A percentile compares a stretch with the other conserved stretches of the same genome.
Evolutionary conservation across 495 filamentous ascomycete genomes (phyloP).

Genomic region (Neurospora intermedia): DNA sequence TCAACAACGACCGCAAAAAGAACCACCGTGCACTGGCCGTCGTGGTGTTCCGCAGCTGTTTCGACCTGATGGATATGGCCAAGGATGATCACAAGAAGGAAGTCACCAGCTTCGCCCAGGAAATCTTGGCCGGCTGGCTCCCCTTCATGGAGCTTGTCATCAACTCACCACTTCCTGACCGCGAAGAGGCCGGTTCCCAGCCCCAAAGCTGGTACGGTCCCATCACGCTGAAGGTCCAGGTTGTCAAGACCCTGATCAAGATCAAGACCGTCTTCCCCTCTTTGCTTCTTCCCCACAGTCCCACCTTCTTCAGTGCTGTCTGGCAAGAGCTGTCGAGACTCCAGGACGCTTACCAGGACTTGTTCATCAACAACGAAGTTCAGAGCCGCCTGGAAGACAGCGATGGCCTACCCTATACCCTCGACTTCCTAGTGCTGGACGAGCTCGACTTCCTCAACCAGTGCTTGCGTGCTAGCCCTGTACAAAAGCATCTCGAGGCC

Average conservation of each 20-base stretch:
- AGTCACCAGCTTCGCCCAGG: constrained; percentile 81
- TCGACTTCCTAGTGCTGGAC: constrained; percentile 90
- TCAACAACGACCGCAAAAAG: constrained; percentile 60
- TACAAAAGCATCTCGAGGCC: constrained; percentile 72
- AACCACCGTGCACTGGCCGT: constrained; percentile 73
- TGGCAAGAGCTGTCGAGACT: constrained; percentile 76
- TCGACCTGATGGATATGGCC: constrained; percentile 92
- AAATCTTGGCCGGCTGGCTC: constrained; percentile 69
- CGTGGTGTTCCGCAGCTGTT: constrained; percentile 77
- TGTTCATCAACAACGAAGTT: constrained; percentile 75
- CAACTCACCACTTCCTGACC: constrained; percentile 56
- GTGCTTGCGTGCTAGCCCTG: constrained; percentile 68
- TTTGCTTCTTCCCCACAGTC: constrained; percentile 68
- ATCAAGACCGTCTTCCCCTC: constrained; percentile 73
- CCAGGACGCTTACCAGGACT: constrained; percentile 57
- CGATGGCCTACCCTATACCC: constrained; percentile 82
- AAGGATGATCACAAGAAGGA: constrained; percentile 78
- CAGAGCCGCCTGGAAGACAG: constrained; percentile 84
- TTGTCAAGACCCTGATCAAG: constrained; percentile 86
- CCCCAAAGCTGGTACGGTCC: constrained; percentile 59
- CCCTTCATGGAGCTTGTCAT: constrained; percentile 73
- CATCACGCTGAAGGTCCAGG: constrained; percentile 78
- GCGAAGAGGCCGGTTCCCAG: constrained; percentile 23
- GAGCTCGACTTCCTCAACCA: constrained; percentile 89
- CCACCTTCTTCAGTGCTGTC: constrained; percentile 66